A percentile compares a stretch with the other conserved stretches of the same genome.
Conservation (phyloP, 768 basidiomycete species). For the Boletus fagicola region DNA sequence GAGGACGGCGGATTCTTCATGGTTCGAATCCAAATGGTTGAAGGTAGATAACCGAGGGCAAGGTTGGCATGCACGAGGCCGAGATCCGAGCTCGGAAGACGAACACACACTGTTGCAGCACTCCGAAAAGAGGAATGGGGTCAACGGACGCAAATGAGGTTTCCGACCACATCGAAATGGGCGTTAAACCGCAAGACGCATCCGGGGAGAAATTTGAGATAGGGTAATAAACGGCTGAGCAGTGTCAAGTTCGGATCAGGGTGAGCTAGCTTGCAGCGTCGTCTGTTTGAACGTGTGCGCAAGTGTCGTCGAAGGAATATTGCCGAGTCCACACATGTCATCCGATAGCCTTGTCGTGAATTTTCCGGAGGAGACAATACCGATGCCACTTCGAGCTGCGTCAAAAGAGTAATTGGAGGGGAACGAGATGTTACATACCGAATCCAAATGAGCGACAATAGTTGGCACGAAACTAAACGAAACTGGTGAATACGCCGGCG, state of each 20-base stretch:
- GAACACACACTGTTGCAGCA: slow-evolving; percentile 7
- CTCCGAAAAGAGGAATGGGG: neutral
- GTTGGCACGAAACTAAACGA: neutral
- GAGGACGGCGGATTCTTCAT: too few species aligned
- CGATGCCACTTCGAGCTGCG: neutral
- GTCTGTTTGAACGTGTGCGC: slow-evolving; percentile 13
- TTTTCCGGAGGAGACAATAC: slow-evolving; percentile 16
- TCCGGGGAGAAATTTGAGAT: slow-evolving; percentile 5
- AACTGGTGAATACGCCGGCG: neutral
- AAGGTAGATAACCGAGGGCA: neutral
- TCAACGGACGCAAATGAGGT: slow-evolving; percentile 2
- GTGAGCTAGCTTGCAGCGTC: slow-evolving; percentile 11
- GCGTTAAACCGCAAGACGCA: neutral
- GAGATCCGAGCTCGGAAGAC: slow-evolving; percentile 11
- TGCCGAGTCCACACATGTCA: slow-evolving; percentile 9
- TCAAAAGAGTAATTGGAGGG: neutral
- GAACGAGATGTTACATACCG: neutral
- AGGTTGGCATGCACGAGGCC: slow-evolving; percentile 11
- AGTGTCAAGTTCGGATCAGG: slow-evolving; percentile 6
- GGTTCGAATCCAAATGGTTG: neutral
- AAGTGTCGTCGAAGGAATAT: slow-evolving; percentile 12
- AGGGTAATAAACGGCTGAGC: neutral
- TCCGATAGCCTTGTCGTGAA: slow-evolving; percentile 1
- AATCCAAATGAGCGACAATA: neutral
- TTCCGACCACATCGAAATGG: slow-evolving; percentile 14